These are phyloP conservation scores for Fusarium irregulare DNA, from an alignment of 2,329 filamentous ascomycete genomes.

Conservation along the genomic window DNA sequence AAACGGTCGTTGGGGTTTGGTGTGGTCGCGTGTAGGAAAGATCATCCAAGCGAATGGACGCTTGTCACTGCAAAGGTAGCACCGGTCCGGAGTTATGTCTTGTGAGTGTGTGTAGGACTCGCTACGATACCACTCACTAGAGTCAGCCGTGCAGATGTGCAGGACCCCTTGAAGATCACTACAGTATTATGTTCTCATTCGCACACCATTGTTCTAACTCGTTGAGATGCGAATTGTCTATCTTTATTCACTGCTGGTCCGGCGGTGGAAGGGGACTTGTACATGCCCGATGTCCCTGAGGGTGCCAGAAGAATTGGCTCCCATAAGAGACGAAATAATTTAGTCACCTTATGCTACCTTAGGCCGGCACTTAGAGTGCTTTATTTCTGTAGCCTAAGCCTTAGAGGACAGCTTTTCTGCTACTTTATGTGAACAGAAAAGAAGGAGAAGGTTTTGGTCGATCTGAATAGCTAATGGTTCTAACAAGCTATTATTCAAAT, in stretches of 20 bases:
- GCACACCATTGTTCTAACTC: slow-evolving; percentile 1
- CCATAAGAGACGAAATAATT: no score
- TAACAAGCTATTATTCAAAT: neutral
- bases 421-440: neutral
- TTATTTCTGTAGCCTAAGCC: no score
- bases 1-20: slow-evolving; percentile 35
- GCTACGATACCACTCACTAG: neutral
- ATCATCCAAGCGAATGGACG: slow-evolving; percentile 37
- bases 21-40: slow-evolving; percentile 42
- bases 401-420: no score
- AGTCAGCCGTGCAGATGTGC: slow-evolving; percentile 17
- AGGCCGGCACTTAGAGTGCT: no score
- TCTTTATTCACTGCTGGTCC: neutral
- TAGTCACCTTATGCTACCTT: no score
- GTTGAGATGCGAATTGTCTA: slow-evolving; percentile 9
- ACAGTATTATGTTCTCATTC: slow-evolving; percentile 3
- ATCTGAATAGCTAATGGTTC: neutral
- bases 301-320: no score
- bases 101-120: neutral
- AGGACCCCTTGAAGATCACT: slow-evolving; percentile 32
- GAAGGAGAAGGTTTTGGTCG: neutral
- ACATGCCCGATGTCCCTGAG: no score
- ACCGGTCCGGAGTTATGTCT: slow-evolving; percentile 23
- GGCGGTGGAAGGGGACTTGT: slow-evolving; percentile 8
- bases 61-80: slow-evolving; percentile 16